phyloP scores from a whole-genome alignment of 495 filamentous ascomycete species.

The Aspergillus ellipticus region DNA sequence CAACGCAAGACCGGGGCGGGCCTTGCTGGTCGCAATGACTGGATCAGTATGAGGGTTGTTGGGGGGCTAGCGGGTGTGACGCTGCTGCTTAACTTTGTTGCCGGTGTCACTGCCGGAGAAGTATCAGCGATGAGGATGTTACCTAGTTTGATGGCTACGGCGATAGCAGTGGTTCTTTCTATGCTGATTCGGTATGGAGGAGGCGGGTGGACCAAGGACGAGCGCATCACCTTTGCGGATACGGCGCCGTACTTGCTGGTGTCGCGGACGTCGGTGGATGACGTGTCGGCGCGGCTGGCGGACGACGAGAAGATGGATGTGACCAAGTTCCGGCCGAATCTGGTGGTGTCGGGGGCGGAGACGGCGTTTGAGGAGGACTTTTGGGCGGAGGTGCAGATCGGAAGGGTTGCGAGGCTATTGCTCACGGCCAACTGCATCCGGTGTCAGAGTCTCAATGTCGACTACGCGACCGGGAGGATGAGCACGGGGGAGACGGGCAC shows the following conservation, averaged over 20 bases:
- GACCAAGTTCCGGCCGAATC: constrained; percentile 82
- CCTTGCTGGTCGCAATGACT: not conserved
- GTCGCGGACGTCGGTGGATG: constrained; percentile 62
- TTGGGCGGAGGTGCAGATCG: constrained; percentile 65
- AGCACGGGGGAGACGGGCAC: constrained; percentile 60
- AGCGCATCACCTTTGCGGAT: constrained; percentile 73
- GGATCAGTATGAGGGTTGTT: not conserved
- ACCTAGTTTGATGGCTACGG: not conserved
- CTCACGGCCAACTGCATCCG: constrained; percentile 79
- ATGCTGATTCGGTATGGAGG: not conserved
- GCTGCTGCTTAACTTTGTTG: constrained; percentile 8
- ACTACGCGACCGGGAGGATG: constrained; percentile 69
- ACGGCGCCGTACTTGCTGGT: constrained; percentile 72
- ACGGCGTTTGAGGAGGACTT: constrained; percentile 78
- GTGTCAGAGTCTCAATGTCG: constrained; percentile 76
- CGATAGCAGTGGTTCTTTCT: constrained; percentile 1
- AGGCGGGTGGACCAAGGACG: constrained; percentile 19
- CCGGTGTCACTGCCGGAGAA: not conserved
- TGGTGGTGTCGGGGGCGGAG: constrained; percentile 62
- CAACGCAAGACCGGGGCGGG: too few species aligned
- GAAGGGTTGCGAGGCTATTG: constrained; percentile 36
- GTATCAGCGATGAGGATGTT: not conserved
- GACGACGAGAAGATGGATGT: constrained; percentile 59
- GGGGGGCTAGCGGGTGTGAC: constrained; percentile 2
- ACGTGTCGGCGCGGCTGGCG: constrained; percentile 60